Evolutionary conservation across 352 stramenopile species (phyloP), one percentile per base, ranked within the genome.

Genomic region (Pythium folliculosum): DNA sequence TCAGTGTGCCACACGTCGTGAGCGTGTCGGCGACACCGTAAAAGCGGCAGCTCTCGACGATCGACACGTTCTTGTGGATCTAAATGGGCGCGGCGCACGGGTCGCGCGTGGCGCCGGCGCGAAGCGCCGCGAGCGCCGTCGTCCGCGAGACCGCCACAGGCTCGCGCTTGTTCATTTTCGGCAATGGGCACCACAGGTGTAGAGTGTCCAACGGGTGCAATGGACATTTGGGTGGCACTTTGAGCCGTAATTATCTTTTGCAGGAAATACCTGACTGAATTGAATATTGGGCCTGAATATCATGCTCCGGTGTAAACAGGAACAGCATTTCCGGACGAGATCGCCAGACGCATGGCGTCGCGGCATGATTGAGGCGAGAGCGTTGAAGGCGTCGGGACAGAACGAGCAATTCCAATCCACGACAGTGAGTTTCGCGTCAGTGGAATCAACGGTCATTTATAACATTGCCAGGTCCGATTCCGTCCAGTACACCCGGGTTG

Each of bases 401-500:
- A 5, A 32, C 27, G 27, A 32, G 27, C 27, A 5, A 2, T 32
- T 5, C 27, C 27, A 43, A 43, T 12, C 3, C 21, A 54, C 21
- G 8, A 52, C 21, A 7, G 45, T 32, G 16, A 49, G 27, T 32
- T 32, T n/a, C n/a, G n/a, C n/a, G n/a, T n/a, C n/a, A n/a, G n/a
- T n/a, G n/a, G n/a, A n/a, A n/a, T n/a, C n/a, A n/a, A 23, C 25
- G n/a, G 7, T 53, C 16, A 9, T 6, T 67, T n/a, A 84, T 48
- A 65, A 76, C 60, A 65, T 25, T 51, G 79, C 61, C 67, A 86
- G 47, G 21, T 89, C 65, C 23, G 64, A 69, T 17, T 69, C 62
- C 30, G 30, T 57, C 62, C 62, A 69, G 16, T 63, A 56, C 3
- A 52, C 14, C 3, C 35, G 53, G 22, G 50, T 23, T 2, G 37